Conservation (phyloP, 306 rosid species). For the Sphenostylis stenocarpa region DNA sequence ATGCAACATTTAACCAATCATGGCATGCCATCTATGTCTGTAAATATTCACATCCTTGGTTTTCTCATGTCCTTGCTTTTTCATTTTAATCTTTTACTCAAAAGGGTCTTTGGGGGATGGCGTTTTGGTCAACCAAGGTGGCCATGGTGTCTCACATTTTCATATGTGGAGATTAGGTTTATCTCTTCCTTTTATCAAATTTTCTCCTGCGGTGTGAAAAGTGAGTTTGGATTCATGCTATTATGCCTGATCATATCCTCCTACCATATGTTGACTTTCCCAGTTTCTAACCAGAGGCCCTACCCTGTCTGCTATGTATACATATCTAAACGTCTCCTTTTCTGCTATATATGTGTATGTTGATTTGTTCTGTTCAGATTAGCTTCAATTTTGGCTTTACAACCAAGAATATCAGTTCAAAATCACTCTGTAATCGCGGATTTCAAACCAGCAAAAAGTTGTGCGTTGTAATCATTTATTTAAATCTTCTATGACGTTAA, state of each 20-base stretch:
- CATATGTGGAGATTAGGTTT: constrained; percentile 35
- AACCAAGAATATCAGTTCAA: constrained; percentile 28
- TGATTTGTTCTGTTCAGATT: neutral
- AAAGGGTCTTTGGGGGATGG: constrained; percentile 27
- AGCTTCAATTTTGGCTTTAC: constrained; percentile 48
- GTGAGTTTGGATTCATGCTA: constrained; percentile 34
- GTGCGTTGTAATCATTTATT: constrained; percentile 51
- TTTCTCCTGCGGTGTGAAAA: constrained; percentile 29
- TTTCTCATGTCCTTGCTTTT: neutral
- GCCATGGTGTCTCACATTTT: constrained; percentile 48
- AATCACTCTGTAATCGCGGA: constrained; percentile 15
- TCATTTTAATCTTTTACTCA: neutral
- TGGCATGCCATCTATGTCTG: too few relatives aligned
- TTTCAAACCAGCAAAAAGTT: constrained; percentile 38
- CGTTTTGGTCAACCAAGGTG: constrained; percentile 45
- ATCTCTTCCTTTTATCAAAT: constrained; percentile 6
- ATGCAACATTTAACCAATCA: neutral
- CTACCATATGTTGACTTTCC: constrained; percentile 56
- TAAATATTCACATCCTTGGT: neutral
- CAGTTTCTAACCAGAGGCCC: constrained; percentile 42
- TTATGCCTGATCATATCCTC: constrained; percentile 25
- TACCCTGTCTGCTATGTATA: constrained; percentile 27
- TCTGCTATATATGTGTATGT: neutral
- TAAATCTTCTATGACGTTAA: constrained; percentile 49
- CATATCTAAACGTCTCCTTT: neutral